phyloP scores from a whole-genome alignment of 2,329 filamentous ascomycete genomes.

The Alternaria postmessia region DNA sequence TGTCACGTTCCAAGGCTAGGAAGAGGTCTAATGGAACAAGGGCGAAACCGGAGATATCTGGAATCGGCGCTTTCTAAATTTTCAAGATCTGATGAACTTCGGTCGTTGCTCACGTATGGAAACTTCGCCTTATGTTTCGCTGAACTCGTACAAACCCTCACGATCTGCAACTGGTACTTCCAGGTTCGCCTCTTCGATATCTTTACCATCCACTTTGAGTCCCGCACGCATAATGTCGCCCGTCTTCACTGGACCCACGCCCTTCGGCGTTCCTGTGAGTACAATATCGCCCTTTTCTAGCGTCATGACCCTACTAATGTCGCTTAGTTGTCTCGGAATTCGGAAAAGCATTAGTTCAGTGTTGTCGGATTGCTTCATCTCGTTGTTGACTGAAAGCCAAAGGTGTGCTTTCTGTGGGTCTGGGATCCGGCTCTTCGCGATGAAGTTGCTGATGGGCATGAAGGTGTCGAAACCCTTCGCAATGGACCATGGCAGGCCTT shows the following conservation, averaged over 20 bases:
- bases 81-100: background rate
- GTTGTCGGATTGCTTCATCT: slow-evolving; percentile 81
- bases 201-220: slow-evolving; percentile 79
- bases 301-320: slow-evolving; percentile 95
- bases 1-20: background rate
- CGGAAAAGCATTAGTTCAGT: slow-evolving; percentile 95
- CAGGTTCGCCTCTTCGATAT: slow-evolving; percentile 83
- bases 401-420: slow-evolving; percentile 90
- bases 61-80: slow-evolving; percentile 3
- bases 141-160: slow-evolving; percentile 77
- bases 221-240: slow-evolving; percentile 90
- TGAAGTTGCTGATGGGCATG: slow-evolving; percentile 82
- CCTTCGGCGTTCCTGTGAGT: slow-evolving; percentile 96
- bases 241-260: slow-evolving; percentile 83
- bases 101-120: background rate
- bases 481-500: slow-evolving; percentile 94
- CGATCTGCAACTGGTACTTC: slow-evolving; percentile 85
- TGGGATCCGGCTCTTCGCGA: slow-evolving; percentile 79
- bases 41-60: background rate
- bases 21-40: background rate
- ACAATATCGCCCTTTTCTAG: slow-evolving; percentile 91
- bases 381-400: slow-evolving; percentile 82
- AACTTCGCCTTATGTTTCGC: slow-evolving; percentile 53
- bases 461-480: slow-evolving; percentile 99
- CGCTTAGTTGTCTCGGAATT: slow-evolving; percentile 85